Evolutionary conservation across 352 stramenopile species (phyloP), one percentile per base, ranked within the genome.

Genomic region (Phytophthora boehmeriae): DNA sequence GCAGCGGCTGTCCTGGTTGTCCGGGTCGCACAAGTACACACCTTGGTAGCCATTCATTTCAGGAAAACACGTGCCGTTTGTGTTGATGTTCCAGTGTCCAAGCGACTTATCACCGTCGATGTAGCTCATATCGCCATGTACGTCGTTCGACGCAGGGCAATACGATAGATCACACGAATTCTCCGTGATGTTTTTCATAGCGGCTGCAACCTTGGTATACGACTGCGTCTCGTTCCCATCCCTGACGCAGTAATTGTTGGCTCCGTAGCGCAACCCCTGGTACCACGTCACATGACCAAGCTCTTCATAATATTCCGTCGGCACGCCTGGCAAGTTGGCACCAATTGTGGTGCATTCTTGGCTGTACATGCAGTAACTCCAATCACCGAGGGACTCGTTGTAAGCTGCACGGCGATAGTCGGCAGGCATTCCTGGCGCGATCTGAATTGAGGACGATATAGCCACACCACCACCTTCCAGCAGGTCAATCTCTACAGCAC

Each of bases 401-500:
- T 69, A 64, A 1, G 53, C 30, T 2, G 72, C 60, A 16, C 68
- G 72, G 23, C 83, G 80, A 41, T 77, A 92, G 27, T 88, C 70
- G 4, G 58, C 41, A 4, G 76, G 74, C 58, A 92, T 73, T 16
- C 81, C 80, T 0, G 83, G 83, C 2, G 77, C 83, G 36, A 92
- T 86, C 65, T 90, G 83, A 39, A 92, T 88, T 3, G 83, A 92
- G 11, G 80, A 90, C 36, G 80, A 90, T 52, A 90, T 88, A 1
- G 70, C 83, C 6, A 75, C 55, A 2, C 80, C 83, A 16, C 80
- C 80, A 23, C 80, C 91, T 84, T 99, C 96, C 20, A 99, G 72
- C 16, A 99, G 76, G 78, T 99, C 96, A 67, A 99, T 98, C 71
- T 99, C 96, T 0, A 95, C 94, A 30, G 94, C 91, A 44, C 96